These are phyloP conservation scores for Fusarium sp. DNA, from an alignment of 2,329 filamentous ascomycete genomes.

Conservation along the genomic window DNA sequence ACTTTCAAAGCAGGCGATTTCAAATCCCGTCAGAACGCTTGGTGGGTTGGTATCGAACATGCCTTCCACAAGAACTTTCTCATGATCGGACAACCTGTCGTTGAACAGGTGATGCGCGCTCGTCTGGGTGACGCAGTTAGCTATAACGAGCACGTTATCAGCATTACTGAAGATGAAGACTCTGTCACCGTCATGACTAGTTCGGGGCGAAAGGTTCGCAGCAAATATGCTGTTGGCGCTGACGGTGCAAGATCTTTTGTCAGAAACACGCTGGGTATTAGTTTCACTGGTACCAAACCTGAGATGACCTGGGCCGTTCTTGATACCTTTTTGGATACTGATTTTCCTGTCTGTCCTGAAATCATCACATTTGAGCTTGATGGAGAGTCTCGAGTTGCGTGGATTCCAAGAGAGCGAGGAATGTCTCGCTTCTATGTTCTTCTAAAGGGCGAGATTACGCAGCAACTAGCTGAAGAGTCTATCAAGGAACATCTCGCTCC, in stretches of 20 bases:
- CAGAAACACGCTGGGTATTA: constrained; percentile 52
- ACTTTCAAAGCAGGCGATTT: constrained; percentile 59
- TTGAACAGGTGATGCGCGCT: constrained; percentile 53
- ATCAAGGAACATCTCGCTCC: constrained; percentile 58
- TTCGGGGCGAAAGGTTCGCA: constrained; percentile 47
- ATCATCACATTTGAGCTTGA: constrained; percentile 60
- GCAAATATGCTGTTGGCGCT: constrained; percentile 60
- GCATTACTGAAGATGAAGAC: constrained; percentile 68
- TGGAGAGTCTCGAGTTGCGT: constrained; percentile 58
- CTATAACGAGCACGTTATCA: constrained; percentile 52
- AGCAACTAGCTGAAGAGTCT: constrained; percentile 53
- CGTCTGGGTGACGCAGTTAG: constrained; percentile 49
- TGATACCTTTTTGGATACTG: constrained; percentile 60
- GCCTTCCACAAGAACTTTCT: constrained; percentile 59
- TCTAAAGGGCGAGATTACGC: constrained; percentile 57
- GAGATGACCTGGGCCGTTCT: constrained; percentile 62
- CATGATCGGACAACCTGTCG: constrained; percentile 60
- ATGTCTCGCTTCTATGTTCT: constrained; percentile 60
- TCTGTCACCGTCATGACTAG: constrained; percentile 51
- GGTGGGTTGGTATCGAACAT: constrained; percentile 59
- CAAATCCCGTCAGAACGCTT: constrained; percentile 58
- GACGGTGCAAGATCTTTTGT: constrained; percentile 63
- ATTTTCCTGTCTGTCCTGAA: constrained; percentile 57
- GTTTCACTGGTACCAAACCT: constrained; percentile 58
- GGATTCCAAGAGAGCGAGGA: constrained; percentile 60